Evolutionary conservation across 129 eudicot genomes (phyloP).

Genomic region (Sambucus nigra): DNA sequence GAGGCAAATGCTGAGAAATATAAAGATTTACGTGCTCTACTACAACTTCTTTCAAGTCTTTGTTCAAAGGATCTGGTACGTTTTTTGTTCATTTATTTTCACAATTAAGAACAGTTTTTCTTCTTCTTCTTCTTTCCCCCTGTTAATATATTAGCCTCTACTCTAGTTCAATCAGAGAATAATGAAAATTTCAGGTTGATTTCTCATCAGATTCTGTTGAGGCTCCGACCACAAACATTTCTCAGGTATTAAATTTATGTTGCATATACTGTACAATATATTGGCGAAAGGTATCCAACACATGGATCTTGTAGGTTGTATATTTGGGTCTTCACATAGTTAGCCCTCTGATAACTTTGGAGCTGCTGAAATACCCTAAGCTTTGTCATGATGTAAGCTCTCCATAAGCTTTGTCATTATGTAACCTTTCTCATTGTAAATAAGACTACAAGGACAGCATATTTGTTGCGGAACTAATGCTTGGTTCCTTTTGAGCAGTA

Average conservation of each 20-base stretch:
- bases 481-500: conserved; percentile 35
- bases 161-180: neutral
- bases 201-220: conserved; percentile 69
- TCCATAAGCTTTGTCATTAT: no score
- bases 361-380: conserved; percentile 86
- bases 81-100: neutral
- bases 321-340: conserved; percentile 88
- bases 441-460: no score
- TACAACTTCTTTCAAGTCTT: conserved; percentile 70
- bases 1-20: conserved; percentile 89
- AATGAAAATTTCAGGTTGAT: conserved; percentile 49
- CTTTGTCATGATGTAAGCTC: conserved; percentile 79
- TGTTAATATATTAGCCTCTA: conserved; percentile 1
- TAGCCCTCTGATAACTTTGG: conserved; percentile 72
- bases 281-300: neutral
- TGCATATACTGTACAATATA: neutral
- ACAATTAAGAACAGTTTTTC: neutral
- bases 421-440: no score
- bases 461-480: conserved; percentile 16
- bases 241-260: conserved; percentile 44
- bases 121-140: neutral
- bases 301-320: conserved; percentile 51
- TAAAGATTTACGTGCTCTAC: conserved; percentile 79
- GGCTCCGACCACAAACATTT: conserved; percentile 67
- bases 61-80: conserved; percentile 89